Evolutionary conservation across 345 rosid genomes (phyloP).

Genomic region (Balakata baccata): DNA sequence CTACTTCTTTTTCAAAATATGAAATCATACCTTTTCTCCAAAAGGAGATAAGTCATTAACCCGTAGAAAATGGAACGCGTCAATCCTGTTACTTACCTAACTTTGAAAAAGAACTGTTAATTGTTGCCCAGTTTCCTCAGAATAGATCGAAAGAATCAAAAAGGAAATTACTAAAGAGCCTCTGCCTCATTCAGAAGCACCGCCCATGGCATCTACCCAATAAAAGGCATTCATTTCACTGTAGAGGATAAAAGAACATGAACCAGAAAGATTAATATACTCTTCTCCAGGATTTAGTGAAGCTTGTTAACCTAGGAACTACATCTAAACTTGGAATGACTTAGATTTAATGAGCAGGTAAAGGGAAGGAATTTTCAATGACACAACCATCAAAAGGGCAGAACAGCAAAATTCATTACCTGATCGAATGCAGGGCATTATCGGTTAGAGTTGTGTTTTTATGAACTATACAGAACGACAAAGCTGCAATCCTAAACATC

Average conservation of each 20-base stretch:
- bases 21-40: background rate
- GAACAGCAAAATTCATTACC: no score
- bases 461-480: no score
- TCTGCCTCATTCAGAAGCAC: background rate
- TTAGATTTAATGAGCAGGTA: background rate
- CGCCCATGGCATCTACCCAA: background rate
- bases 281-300: no score
- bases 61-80: background rate
- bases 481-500: no score
- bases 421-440: no score
- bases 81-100: background rate
- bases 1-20: background rate
- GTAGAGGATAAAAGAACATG: background rate
- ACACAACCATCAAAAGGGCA: background rate
- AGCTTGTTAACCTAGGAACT: background rate
- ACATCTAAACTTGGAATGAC: background rate
- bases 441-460: no score
- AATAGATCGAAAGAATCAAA: background rate
- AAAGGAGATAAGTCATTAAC: background rate
- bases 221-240: background rate
- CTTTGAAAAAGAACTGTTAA: background rate
- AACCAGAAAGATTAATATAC: background rate
- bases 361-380: background rate
- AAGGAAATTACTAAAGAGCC: no score
- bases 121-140: background rate